Evolutionary conservation across 306 rosid species (phyloP).

Genomic region (Vachellia pachyceras): DNA sequence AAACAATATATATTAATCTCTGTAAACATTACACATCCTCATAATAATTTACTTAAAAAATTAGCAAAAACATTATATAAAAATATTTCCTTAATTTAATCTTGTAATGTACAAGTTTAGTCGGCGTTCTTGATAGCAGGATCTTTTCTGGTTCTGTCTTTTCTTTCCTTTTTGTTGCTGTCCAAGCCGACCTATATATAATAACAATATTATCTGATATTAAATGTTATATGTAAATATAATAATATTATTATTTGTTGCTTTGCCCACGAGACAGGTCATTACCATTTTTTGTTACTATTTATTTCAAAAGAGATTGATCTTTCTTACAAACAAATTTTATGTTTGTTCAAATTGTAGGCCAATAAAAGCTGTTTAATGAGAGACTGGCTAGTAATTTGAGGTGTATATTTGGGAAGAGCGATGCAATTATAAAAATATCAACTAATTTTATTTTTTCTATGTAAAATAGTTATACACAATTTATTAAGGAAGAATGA

Average conservation of each 20-base stretch:
- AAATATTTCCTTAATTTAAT: not conserved
- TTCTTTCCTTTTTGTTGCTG: slow-evolving; percentile 22
- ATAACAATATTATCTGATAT: not conserved
- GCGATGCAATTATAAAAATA: no score
- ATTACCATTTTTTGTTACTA: no score
- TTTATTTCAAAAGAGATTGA: no score
- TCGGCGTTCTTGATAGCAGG: not conserved
- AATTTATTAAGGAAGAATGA: no score
- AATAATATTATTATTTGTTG: not conserved
- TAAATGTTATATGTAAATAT: not conserved
- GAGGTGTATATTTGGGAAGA: no score
- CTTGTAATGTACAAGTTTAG: not conserved
- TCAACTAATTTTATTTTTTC: no score
- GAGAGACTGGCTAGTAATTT: no score
- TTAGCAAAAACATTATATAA: not conserved
- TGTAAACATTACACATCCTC: not conserved
- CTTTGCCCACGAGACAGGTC: not conserved
- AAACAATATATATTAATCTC: not conserved
- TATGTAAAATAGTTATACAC: no score
- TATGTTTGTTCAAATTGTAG: no score
- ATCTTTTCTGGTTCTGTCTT: slow-evolving; percentile 21
- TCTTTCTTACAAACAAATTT: no score
- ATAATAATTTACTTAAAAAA: not conserved
- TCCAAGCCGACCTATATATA: slow-evolving; percentile 32
- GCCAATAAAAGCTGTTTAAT: no score